Evolutionary conservation across 1,284 basidiomycete genomes (phyloP).

Genomic region (Irpex rosettiformis): DNA sequence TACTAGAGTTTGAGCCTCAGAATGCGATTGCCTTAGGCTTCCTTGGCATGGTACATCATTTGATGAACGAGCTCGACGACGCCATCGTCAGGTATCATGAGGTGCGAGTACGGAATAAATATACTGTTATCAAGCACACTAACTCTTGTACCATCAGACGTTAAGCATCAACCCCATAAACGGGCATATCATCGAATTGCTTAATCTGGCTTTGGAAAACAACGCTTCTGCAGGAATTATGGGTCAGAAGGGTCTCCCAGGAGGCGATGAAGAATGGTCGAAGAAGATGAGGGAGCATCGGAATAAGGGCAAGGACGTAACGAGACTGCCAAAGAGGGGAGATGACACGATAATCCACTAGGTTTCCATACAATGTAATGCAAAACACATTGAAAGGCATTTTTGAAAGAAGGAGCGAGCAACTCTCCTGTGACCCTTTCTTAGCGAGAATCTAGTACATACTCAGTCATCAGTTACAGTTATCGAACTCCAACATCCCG

Average conservation of each 20-base stretch:
- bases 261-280: constrained; percentile 28
- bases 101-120: constrained; percentile 38
- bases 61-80: constrained; percentile 66
- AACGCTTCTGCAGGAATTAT: constrained; percentile 14
- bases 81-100: constrained; percentile 90
- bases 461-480: too few species aligned
- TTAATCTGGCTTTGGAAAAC: constrained; percentile 77
- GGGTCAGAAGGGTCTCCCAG: constrained; percentile 20
- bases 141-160: constrained; percentile 43
- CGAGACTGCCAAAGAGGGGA: not conserved
- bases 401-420: too few species aligned
- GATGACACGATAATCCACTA: not conserved
- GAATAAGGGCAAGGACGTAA: constrained; percentile 20
- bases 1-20: constrained; percentile 78
- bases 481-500: too few species aligned
- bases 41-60: constrained; percentile 81
- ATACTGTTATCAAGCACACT: not conserved
- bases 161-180: constrained; percentile 86
- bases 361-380: too few species aligned
- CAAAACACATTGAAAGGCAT: too few species aligned
- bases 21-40: constrained; percentile 78
- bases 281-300: constrained; percentile 29
- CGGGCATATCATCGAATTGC: constrained; percentile 78
- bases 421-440: too few species aligned
- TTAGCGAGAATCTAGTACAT: too few species aligned